A percentile compares a stretch with the other conserved stretches of the same genome.
Conservation (phyloP, 805 yeast genomes). For the Candida quercuum region DNA sequence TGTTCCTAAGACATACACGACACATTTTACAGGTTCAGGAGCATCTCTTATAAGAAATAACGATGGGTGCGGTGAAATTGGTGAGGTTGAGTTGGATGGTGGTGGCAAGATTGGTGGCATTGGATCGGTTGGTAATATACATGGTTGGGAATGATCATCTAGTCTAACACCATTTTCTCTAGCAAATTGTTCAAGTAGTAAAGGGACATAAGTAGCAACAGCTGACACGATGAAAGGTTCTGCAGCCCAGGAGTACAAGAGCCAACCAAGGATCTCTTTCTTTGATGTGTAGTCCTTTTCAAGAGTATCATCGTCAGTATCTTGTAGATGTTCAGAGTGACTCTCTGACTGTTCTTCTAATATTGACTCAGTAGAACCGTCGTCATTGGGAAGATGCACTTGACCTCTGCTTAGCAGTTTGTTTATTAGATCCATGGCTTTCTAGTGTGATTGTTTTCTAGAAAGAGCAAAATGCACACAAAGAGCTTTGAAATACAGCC, state of each 20-base stretch:
- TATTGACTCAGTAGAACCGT: too few relatives aligned
- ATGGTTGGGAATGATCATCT: slow-evolving; percentile 53
- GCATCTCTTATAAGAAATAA: slow-evolving; percentile 4
- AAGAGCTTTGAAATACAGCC: too few relatives aligned
- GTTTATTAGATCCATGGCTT: too few relatives aligned
- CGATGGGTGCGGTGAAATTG: slow-evolving; percentile 7
- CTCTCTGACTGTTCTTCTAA: too few relatives aligned
- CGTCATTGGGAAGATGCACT: too few relatives aligned
- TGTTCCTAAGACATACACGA: slow-evolving; percentile 36
- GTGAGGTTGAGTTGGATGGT: slow-evolving; percentile 15
- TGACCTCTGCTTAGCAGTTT: too few relatives aligned
- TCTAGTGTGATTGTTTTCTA: too few relatives aligned
- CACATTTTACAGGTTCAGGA: slow-evolving; percentile 32
- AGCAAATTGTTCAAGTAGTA: slow-evolving; percentile 66
- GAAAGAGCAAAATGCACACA: too few relatives aligned
- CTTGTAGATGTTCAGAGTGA: slow-evolving; percentile 2
- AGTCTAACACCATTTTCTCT: slow-evolving; percentile 63
- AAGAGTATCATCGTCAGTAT: neutral
- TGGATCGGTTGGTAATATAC: slow-evolving; percentile 31
- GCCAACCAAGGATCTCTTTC: slow-evolving; percentile 59
- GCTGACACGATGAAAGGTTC: slow-evolving; percentile 80
- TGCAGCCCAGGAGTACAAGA: slow-evolving; percentile 64
- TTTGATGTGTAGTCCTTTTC: slow-evolving; percentile 27
- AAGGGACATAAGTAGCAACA: slow-evolving; percentile 72
- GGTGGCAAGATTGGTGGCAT: slow-evolving; percentile 31